Evolutionary conservation across 2,329 filamentous ascomycete genomes (phyloP), one percentile per base, ranked within the genome.

Genomic region (Neofusicoccum sp.): DNA sequence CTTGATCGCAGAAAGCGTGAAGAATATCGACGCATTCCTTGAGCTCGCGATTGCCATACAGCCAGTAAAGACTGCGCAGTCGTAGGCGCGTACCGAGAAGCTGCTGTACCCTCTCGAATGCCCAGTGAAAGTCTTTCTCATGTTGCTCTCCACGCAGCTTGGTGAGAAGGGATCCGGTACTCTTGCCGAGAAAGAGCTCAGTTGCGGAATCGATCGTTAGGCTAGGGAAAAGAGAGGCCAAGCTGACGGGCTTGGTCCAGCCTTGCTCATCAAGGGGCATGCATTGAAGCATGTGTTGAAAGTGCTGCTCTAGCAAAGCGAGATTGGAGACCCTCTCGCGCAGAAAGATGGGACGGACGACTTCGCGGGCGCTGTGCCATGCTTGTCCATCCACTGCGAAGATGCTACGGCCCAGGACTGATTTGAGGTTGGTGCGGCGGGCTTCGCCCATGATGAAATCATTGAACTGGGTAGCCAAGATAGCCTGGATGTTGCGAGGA

Each of bases 261-360:
- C 86, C 80, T 61, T 83, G 75, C 0, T 70, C 70, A 16, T 31
- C 51, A 16, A 44, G 8, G 3, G 48, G 48, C 48, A 51, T 51
- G 36, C 36, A 44, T 0, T 85, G 85, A 7, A 90, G 79, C 26
- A 80, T 79, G n/a, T 81, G 76, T 28, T 78, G 71, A 14, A 88
- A 77, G 73, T 89, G 86, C 2, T 71, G 74, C 65, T 89, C 86
- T 54, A 89, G 86, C 1, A 82, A 84, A 1, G 76, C 73, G 3
- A 85, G 69, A 66, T 85, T 80, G 3, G 77, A 79, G 8, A 85
- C 76, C 63, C 84, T 82, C 9, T 78, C 76, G 6, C 80, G 72
- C 1, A 74, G 76, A 64, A 85, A 85, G 62, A 82, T 81, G 2
- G 83, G 82, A 28, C 82, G 74, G 14, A 88, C 74, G 63, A 82